Evolutionary conservation across 1,284 basidiomycete genomes (phyloP).

Genomic region (Exsudoporus floridanus): DNA sequence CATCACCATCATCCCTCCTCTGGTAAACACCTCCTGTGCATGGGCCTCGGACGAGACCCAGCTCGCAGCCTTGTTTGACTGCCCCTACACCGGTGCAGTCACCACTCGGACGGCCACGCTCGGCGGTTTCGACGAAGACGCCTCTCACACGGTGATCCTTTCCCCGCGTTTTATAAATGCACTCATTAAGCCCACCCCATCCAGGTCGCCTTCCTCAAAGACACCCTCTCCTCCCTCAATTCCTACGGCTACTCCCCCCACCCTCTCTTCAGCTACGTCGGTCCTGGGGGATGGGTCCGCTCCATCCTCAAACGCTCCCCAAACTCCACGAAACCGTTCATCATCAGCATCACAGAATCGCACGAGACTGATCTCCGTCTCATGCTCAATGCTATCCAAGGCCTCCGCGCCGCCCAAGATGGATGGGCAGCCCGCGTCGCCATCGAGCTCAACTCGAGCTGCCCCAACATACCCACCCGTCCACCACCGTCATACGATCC

Average conservation of each 20-base stretch:
- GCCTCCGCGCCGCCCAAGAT: conserved; percentile 44
- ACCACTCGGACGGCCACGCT: conserved; percentile 74
- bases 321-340: conserved; percentile 57
- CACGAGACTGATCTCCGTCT: conserved; percentile 46
- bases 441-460: conserved; percentile 77
- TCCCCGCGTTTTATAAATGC: neutral
- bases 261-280: conserved; percentile 60
- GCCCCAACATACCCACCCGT: conserved; percentile 66
- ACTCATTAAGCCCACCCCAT: conserved; percentile 2
- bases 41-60: conserved; percentile 72
- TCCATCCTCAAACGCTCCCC: conserved; percentile 43
- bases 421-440: conserved; percentile 45
- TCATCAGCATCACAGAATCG: conserved; percentile 72
- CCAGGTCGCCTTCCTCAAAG: conserved; percentile 59
- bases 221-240: conserved; percentile 60
- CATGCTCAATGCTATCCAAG: conserved; percentile 60
- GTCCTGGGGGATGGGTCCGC: conserved; percentile 50
- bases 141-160: conserved; percentile 52
- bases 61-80: conserved; percentile 61
- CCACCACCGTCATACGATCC: conserved; percentile 69
- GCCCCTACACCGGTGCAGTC: conserved; percentile 68
- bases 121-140: conserved; percentile 63
- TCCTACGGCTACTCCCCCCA: conserved; percentile 81
- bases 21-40: conserved; percentile 74
- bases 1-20: conserved; percentile 51